Evolutionary conservation across 352 stramenopile species (phyloP).

Genomic region (Globisporangium nunn): DNA sequence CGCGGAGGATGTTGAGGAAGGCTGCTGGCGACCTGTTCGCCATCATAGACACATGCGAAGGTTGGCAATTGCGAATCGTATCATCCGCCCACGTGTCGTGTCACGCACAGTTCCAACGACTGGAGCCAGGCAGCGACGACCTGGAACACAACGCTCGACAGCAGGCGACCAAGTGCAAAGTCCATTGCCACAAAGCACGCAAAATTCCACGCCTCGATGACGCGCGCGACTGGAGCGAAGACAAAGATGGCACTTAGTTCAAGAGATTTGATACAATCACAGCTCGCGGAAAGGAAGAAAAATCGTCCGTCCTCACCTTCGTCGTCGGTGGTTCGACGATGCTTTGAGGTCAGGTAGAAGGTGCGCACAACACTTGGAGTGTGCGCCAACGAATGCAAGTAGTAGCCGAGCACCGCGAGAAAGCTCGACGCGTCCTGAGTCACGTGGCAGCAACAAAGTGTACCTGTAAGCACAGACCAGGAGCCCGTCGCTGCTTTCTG

Average conservation of each 20-base stretch:
- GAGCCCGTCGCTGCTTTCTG: not conserved
- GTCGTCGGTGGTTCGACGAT: slow-evolving; percentile 16
- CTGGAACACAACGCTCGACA: slow-evolving; percentile 8
- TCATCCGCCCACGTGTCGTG: too few relatives aligned
- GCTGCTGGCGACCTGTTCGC: slow-evolving; percentile 16
- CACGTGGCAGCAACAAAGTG: not conserved
- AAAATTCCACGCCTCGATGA: slow-evolving; percentile 29
- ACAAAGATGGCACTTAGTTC: too few relatives aligned
- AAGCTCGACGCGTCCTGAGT: slow-evolving; percentile 35
- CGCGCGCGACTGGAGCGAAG: slow-evolving; percentile 12
- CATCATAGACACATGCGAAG: not conserved
- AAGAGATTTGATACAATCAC: too few relatives aligned
- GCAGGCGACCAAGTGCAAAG: slow-evolving; percentile 12
- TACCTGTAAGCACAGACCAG: not conserved
- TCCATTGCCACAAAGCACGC: slow-evolving; percentile 27
- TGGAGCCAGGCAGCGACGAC: slow-evolving; percentile 1
- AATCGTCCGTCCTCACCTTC: slow-evolving; percentile 31
- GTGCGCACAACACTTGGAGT: slow-evolving; percentile 17
- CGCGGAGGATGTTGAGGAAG: slow-evolving; percentile 38
- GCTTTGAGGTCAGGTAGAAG: slow-evolving; percentile 19
- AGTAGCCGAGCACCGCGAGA: slow-evolving; percentile 25
- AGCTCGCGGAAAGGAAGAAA: not conserved
- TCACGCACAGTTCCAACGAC: slow-evolving; percentile 8
- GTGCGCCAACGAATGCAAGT: slow-evolving; percentile 23
- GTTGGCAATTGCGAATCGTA: too few relatives aligned